Conservation (phyloP, 495 filamentous ascomycete genomes). For the Xylaria scruposa region DNA sequence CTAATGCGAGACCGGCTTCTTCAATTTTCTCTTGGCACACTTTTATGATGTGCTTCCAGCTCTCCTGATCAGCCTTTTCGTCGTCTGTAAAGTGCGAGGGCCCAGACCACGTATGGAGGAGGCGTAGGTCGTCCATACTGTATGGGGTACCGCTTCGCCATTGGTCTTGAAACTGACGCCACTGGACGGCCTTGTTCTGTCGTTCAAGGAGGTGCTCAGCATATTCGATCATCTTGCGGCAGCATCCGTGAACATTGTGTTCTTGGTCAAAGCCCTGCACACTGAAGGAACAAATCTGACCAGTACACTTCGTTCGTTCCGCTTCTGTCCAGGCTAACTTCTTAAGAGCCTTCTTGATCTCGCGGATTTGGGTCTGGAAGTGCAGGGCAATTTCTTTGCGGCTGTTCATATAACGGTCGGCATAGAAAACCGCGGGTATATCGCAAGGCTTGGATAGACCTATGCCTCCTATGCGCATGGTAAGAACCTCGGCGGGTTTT, state of each 20-base stretch:
- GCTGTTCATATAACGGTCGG: conserved; percentile 75
- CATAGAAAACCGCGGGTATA: conserved; percentile 74
- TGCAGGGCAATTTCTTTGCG: conserved; percentile 57
- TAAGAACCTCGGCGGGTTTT: conserved; percentile 72
- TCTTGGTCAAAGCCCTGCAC: conserved; percentile 30
- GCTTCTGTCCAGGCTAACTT: conserved; percentile 17
- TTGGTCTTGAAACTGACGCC: conserved; percentile 32
- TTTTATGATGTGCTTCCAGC: conserved; percentile 30
- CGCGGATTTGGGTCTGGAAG: conserved; percentile 48
- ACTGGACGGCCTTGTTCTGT: conserved; percentile 36
- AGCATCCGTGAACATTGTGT: conserved; percentile 35
- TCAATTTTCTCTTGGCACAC: conserved; percentile 29
- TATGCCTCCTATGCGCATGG: conserved; percentile 60
- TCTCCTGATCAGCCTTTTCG: conserved; percentile 30
- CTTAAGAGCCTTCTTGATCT: conserved; percentile 31
- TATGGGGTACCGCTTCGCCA: conserved; percentile 28
- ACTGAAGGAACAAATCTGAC: conserved; percentile 30
- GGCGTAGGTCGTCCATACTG: conserved; percentile 36
- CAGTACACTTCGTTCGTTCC: conserved; percentile 27
- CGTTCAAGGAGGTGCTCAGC: conserved; percentile 32
- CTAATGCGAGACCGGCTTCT: conserved; percentile 23
- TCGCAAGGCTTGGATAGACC: conserved; percentile 60
- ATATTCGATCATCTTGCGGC: conserved; percentile 31
- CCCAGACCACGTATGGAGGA: conserved; percentile 36
- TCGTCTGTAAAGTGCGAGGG: conserved; percentile 34